A percentile compares a stretch with the other conserved stretches of the same genome.
Conservation (phyloP, 257 asterid species). For the Solanum microdontum region DNA sequence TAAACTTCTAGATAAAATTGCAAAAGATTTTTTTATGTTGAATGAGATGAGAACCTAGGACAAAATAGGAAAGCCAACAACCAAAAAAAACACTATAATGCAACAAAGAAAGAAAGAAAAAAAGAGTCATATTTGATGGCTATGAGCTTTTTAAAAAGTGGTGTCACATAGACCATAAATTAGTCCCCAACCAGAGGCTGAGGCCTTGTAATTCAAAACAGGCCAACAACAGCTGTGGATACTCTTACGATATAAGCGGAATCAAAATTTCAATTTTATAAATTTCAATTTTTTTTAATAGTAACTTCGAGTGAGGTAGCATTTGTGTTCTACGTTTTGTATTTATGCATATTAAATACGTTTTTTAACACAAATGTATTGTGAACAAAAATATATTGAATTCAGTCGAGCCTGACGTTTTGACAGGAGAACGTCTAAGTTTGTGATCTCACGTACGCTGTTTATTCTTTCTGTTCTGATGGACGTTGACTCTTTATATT, state of each 20-base stretch:
- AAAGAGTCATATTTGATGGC: neutral
- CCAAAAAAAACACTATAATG: neutral
- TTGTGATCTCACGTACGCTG: neutral
- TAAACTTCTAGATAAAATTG: neutral
- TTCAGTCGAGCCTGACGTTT: neutral
- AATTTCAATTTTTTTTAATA: neutral
- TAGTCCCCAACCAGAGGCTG: neutral
- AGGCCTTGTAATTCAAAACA: neutral
- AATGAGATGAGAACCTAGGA: neutral
- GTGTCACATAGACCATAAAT: neutral
- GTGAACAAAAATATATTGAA: neutral
- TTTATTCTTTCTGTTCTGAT: neutral
- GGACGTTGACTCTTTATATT: neutral
- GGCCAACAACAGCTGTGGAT: neutral
- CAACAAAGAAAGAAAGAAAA: neutral
- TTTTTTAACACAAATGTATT: neutral
- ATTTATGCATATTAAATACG: neutral
- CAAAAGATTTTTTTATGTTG: neutral
- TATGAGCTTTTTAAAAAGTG: neutral
- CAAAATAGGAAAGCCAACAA: neutral
- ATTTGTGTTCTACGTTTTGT: neutral
- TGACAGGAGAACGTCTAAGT: neutral
- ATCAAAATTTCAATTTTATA: neutral
- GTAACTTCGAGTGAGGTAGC: neutral
- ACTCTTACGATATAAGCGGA: neutral